Conservation (phyloP, 2,329 filamentous ascomycete species). For the Tolypocladium capitatum region DNA sequence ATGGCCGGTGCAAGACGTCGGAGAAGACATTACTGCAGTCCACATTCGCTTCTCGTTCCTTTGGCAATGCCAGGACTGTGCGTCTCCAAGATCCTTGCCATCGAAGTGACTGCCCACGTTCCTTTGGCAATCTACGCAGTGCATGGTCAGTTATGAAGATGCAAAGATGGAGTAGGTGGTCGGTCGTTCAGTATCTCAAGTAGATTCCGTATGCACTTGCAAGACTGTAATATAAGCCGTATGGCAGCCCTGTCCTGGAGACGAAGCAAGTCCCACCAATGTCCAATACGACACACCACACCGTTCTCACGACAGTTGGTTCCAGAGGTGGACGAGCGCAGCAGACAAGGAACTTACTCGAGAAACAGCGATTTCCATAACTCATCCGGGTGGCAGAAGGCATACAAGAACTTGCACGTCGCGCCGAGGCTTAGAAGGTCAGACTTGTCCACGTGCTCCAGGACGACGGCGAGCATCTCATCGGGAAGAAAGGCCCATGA, state of each 20-base stretch:
- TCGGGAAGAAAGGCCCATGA: slow-evolving; percentile 59
- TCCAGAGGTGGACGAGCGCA: not conserved
- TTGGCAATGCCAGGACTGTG: slow-evolving; percentile 52
- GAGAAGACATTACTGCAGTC: slow-evolving; percentile 75
- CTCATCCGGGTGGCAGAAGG: slow-evolving; percentile 72
- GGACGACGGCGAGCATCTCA: slow-evolving; percentile 60
- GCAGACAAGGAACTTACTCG: slow-evolving; percentile 48
- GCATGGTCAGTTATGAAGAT: slow-evolving; percentile 4
- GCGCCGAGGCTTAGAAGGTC: slow-evolving; percentile 54
- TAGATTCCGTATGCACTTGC: not conserved
- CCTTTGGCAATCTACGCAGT: slow-evolving; percentile 11
- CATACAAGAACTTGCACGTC: slow-evolving; percentile 77
- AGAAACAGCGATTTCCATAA: slow-evolving; percentile 80
- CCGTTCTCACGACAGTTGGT: not conserved
- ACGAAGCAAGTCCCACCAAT: not conserved
- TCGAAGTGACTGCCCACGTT: slow-evolving; percentile 19
- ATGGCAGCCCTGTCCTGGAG: not conserved
- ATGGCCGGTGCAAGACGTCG: slow-evolving; percentile 79
- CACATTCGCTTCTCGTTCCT: slow-evolving; percentile 39
- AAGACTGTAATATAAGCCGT: not conserved
- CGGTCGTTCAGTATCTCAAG: not conserved
- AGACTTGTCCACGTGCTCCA: slow-evolving; percentile 59
- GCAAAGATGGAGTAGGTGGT: not conserved
- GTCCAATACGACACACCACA: not conserved
- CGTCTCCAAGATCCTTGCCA: slow-evolving; percentile 82